phyloP scores from a whole-genome alignment of 805 yeast genomes.

The Jamesozyma rosinii region DNA sequence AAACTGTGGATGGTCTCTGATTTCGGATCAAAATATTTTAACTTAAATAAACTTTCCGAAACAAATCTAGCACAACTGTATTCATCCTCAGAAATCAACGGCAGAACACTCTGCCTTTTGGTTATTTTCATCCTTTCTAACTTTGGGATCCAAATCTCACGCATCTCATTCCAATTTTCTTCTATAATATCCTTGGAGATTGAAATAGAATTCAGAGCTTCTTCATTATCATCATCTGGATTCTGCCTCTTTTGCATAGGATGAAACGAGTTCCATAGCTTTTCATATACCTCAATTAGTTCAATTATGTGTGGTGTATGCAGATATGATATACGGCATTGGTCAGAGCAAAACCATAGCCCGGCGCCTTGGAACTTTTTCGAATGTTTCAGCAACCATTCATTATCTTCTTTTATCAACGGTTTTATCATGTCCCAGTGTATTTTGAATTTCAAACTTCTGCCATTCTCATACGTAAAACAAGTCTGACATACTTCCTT shows the following conservation, averaged over 20 bases:
- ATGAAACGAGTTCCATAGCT: constrained; percentile 14
- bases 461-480: constrained; percentile 41
- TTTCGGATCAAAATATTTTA: constrained; percentile 16
- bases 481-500: constrained; percentile 57
- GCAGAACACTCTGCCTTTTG: constrained; percentile 32
- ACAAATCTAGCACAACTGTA: constrained; percentile 44
- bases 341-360: constrained; percentile 45
- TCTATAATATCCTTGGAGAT: constrained; percentile 10
- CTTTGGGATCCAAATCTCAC: constrained; percentile 33
- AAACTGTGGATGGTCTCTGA: constrained; percentile 24
- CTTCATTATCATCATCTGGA: constrained; percentile 23
- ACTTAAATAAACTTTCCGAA: constrained; percentile 31
- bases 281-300: constrained; percentile 32
- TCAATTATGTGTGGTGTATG: constrained; percentile 31
- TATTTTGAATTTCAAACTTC: constrained; percentile 36
- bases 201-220: background rate
- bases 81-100: constrained; percentile 44
- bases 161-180: constrained; percentile 14
- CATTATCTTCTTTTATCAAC: background rate
- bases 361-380: constrained; percentile 33
- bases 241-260: constrained; percentile 7
- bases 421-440: constrained; percentile 6
- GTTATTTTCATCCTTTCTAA: constrained; percentile 30
- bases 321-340: constrained; percentile 35
- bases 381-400: constrained; percentile 7